These are phyloP conservation scores for Erucastrum elatum DNA, from an alignment of 345 rosid genomes.

Conservation along the genomic window DNA sequence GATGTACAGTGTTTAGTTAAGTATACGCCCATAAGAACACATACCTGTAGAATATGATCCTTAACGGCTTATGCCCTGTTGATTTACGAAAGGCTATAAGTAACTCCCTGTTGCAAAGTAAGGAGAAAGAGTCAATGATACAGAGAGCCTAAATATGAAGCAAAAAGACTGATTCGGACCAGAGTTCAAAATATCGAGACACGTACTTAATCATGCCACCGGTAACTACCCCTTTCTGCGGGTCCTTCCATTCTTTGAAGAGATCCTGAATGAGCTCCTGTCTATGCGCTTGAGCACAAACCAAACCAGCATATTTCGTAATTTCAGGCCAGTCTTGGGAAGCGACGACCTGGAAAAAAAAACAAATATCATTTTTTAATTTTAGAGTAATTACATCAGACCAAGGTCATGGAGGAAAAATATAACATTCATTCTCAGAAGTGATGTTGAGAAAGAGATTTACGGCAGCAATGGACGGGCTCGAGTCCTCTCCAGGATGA, in stretches of 20 bases:
- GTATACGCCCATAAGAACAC: not conserved
- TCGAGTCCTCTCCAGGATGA: slow-evolving; percentile 98
- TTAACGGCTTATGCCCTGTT: slow-evolving; percentile 94
- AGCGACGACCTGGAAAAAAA: slow-evolving; percentile 73
- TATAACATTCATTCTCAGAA: not conserved
- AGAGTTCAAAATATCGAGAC: not conserved
- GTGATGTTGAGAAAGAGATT: slow-evolving; percentile 5
- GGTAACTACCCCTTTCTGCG: slow-evolving; percentile 78
- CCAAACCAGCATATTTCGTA: slow-evolving; percentile 96
- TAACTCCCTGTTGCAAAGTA: slow-evolving; percentile 61
- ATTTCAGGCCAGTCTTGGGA: slow-evolving; percentile 99
- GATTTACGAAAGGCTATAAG: slow-evolving; percentile 92
- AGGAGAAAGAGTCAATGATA: not conserved
- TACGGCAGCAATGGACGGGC: slow-evolving; percentile 99
- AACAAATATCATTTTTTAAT: not conserved
- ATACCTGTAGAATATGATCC: slow-evolving; percentile 94
- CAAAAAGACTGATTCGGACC: not conserved
- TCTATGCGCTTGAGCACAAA: slow-evolving; percentile 97
- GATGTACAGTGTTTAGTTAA: not conserved
- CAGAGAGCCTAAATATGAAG: not conserved
- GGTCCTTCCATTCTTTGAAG: slow-evolving; percentile 92
- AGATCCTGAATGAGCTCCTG: slow-evolving; percentile 99
- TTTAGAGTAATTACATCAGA: not conserved
- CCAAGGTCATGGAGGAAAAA: not conserved
- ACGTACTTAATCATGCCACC: slow-evolving; percentile 97